phyloP scores from a whole-genome alignment of 2,329 filamentous ascomycete genomes.

The Diaporthe vaccinii region DNA sequence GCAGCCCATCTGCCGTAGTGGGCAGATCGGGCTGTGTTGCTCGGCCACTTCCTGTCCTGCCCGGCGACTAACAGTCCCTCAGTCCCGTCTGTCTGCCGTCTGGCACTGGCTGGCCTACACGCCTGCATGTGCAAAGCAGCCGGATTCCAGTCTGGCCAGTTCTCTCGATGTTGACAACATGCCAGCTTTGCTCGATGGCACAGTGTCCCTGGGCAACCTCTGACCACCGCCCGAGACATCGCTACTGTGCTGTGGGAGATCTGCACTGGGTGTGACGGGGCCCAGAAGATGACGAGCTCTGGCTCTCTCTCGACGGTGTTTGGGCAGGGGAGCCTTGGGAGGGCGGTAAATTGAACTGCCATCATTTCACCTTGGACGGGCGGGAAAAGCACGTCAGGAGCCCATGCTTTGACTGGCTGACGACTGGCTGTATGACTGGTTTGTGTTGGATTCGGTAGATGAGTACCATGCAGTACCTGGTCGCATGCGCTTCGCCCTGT shows the following conservation, averaged over 20 bases:
- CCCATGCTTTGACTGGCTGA: conserved; percentile 6
- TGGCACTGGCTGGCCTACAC: neutral
- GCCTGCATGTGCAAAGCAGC: neutral
- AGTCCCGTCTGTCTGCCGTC: neutral
- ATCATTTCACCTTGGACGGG: conserved; percentile 3
- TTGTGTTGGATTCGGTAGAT: conserved; percentile 23
- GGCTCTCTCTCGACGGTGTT: conserved; percentile 3
- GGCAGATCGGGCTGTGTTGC: conserved; percentile 18
- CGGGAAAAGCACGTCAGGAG: conserved; percentile 31
- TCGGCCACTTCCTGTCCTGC: conserved; percentile 21
- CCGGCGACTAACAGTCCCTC: neutral
- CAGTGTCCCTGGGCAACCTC: conserved; percentile 28
- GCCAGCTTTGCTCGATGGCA: conserved; percentile 25
- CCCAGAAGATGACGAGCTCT: conserved; percentile 34
- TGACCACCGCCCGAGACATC: conserved; percentile 12
- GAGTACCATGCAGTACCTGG: conserved; percentile 15
- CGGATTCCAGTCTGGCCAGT: conserved; percentile 17
- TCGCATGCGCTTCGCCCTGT: conserved; percentile 15
- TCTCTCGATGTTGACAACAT: neutral
- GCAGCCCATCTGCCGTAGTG: conserved; percentile 19
- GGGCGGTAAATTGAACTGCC: conserved; percentile 26
- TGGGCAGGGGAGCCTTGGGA: conserved; percentile 12
- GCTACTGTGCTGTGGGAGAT: conserved; percentile 34
- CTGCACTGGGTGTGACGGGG: conserved; percentile 36
- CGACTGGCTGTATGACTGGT: neutral